Evolutionary conservation across 768 basidiomycete species (phyloP), one percentile per base, ranked within the genome.

Genomic region (Harrya chromipes): DNA sequence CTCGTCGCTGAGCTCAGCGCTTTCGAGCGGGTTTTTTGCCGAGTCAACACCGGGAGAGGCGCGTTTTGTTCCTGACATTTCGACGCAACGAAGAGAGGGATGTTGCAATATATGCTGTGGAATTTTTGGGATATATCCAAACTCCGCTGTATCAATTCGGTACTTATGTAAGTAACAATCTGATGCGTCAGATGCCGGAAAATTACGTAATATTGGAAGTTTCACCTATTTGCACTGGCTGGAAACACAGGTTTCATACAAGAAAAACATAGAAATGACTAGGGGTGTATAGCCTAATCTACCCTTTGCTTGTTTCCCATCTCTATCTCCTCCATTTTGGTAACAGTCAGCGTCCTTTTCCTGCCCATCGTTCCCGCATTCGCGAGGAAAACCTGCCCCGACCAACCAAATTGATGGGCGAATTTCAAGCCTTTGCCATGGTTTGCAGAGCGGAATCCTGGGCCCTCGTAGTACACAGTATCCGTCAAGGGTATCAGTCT

Each of bases 381-480:
- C 69, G 39, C 67, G 41, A 52, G 72, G 60, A 74, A 74, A 52
- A 65, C 66, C 48, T 67, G 53, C 57, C 71, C 61, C 44, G 69
- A 70, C 47, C 70, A 56, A 54, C 65, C 63, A 46, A 72, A 49
- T 55, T 63, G 70, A 40, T 54, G 56, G 16, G 58, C 53, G 45
- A 74, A 59, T 23, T 72, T 71, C 46, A 91, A 62, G 1, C 93
- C 93, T 64, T 83, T 89, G 17, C 94, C 93, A 51, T 87, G 75
- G 47, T 81, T 75, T 5, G 73, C 81, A 5, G 90, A 86, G 31
- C 89, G 84, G 74, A 79, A 92, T 5, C 94, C 94, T 29, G 92
- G 87, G 14, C 97, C 97, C 41, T 78, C 76, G 67, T 97, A 99
- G 62, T 88, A 83, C 48, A 98, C 85, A 44, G 85, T 74, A 49